Percentiles rank a stretch among this genome's conserved stretches.
Evolutionary conservation across 345 rosid genomes (phyloP).

Genomic region (Reutealis trisperma): DNA sequence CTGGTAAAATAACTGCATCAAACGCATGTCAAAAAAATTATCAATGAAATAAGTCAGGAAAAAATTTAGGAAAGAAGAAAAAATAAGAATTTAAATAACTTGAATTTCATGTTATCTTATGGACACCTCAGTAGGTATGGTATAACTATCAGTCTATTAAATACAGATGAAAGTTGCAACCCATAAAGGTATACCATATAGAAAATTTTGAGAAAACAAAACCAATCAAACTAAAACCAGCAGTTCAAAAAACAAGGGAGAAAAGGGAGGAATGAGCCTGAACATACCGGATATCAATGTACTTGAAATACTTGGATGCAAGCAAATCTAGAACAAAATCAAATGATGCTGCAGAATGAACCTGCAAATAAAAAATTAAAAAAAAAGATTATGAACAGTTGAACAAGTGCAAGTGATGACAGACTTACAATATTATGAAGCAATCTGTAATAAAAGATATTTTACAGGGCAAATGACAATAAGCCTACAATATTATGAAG

Average conservation of each 20-base stretch:
- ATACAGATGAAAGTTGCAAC: not conserved
- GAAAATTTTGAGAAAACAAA: too few relatives aligned
- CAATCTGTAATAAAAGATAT: slow-evolving; percentile 47
- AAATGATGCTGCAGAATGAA: slow-evolving; percentile 41
- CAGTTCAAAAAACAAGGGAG: too few relatives aligned
- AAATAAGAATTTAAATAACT: not conserved
- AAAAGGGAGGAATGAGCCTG: not conserved
- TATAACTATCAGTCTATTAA: not conserved
- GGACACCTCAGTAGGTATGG: not conserved
- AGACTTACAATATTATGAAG: slow-evolving; percentile 64
- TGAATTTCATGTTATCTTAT: not conserved
- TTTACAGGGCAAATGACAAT: not conserved
- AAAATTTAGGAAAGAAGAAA: not conserved
- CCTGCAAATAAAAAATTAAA: slow-evolving; percentile 36
- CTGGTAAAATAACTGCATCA: slow-evolving; percentile 70
- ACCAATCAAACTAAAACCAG: too few relatives aligned
- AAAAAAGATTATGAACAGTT: not conserved
- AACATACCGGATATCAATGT: slow-evolving; percentile 72
- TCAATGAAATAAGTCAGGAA: too few relatives aligned
- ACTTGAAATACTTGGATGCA: slow-evolving; percentile 68
- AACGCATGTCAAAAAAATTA: not conserved
- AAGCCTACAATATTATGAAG: slow-evolving; percentile 65
- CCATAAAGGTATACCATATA: too few relatives aligned
- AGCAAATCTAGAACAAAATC: slow-evolving; percentile 56
- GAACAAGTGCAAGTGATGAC: not conserved